These are phyloP conservation scores for Tephrocybe sp. DNA, from an alignment of 768 basidiomycete genomes.

Conservation along the genomic window DNA sequence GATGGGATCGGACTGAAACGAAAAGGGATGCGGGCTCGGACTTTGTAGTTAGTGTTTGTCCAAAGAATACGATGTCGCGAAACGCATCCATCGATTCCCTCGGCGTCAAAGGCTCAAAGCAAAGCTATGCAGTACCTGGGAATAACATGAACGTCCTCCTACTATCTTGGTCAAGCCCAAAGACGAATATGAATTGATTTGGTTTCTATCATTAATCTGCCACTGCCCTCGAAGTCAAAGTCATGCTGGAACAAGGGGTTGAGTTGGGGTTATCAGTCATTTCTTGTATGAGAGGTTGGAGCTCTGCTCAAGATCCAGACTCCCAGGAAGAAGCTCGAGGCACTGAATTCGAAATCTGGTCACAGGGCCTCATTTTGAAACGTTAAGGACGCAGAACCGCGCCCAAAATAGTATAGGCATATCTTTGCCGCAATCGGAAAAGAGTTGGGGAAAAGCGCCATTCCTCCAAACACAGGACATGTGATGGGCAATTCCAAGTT, in stretches of 20 bases:
- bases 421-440: slow-evolving; percentile 5
- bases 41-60: neutral
- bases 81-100: neutral
- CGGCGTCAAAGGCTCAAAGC: too few relatives aligned
- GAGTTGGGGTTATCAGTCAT: neutral
- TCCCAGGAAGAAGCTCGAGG: slow-evolving; percentile 19
- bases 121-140: too few relatives aligned
- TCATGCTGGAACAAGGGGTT: slow-evolving; percentile 13
- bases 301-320: neutral
- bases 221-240: slow-evolving; percentile 8
- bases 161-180: slow-evolving; percentile 5
- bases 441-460: slow-evolving; percentile 1
- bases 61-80: neutral
- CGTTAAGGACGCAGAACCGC: slow-evolving; percentile 8
- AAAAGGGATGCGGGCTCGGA: neutral
- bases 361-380: slow-evolving; percentile 18
- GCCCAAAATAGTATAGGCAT: slow-evolving; percentile 4
- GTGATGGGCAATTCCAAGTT: neutral
- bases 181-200: neutral
- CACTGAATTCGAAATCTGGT: slow-evolving; percentile 12
- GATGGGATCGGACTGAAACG: too few relatives aligned
- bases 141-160: neutral
- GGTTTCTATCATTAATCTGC: slow-evolving; percentile 12
- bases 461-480: neutral
- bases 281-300: slow-evolving; percentile 2